Evolutionary conservation across 2,329 filamentous ascomycete genomes (phyloP).

Genomic region (Seiridium unicorne): DNA sequence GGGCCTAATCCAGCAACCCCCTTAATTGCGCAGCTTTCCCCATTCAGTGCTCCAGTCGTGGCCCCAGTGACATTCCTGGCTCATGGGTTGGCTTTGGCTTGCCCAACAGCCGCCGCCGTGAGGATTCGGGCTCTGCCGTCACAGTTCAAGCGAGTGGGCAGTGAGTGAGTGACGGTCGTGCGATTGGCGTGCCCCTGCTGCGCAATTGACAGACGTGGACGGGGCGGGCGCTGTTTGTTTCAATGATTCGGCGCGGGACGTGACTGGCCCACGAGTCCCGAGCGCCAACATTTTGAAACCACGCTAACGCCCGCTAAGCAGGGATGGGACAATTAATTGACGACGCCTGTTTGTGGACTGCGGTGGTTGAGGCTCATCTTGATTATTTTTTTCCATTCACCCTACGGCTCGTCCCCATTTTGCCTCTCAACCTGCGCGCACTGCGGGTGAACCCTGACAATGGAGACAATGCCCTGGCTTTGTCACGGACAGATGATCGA

Average conservation of each 20-base stretch:
- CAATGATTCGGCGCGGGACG: neutral
- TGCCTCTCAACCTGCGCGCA: neutral
- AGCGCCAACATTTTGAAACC: neutral
- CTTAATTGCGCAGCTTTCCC: conserved; percentile 3
- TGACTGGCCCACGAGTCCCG: neutral
- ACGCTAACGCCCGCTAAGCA: conserved; percentile 1
- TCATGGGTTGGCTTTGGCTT: neutral
- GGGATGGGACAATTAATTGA: conserved; percentile 1
- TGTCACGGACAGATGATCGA: neutral
- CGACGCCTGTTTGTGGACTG: conserved; percentile 2
- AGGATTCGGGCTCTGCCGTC: no score
- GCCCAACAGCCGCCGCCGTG: neutral
- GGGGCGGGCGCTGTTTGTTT: neutral
- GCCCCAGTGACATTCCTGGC: neutral
- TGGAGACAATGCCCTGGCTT: neutral
- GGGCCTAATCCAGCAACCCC: conserved; percentile 1
- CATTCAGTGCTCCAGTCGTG: neutral
- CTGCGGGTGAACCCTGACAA: neutral
- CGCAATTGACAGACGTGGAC: neutral
- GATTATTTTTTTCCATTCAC: neutral
- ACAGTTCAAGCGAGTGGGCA: no score
- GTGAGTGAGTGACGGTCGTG: neutral
- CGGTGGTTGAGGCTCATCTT: conserved; percentile 4
- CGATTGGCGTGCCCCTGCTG: neutral
- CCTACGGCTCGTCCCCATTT: neutral